These are phyloP conservation scores for Punctularia strigosozonata DNA, from an alignment of 768 basidiomycete species.

Conservation along the genomic window DNA sequence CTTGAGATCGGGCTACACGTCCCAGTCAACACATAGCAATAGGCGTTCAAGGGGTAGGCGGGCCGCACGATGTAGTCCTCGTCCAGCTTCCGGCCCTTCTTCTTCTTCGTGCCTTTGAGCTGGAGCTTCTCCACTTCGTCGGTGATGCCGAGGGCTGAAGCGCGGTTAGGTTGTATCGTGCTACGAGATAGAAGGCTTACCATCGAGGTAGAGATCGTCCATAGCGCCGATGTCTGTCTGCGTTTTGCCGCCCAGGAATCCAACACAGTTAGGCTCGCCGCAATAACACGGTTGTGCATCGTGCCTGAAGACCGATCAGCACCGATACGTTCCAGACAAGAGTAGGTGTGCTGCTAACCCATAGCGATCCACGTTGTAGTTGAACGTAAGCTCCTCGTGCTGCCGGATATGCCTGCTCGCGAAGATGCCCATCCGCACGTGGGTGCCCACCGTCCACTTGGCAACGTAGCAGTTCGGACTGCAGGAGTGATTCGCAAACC, in stretches of 20 bases:
- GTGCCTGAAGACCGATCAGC: conserved; percentile 40
- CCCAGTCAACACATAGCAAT: conserved; percentile 3
- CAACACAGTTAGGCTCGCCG: conserved; percentile 90
- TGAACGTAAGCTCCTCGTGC: conserved; percentile 92
- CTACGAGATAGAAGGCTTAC: conserved; percentile 25
- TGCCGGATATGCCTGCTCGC: conserved; percentile 69
- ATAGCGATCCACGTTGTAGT: conserved; percentile 99
- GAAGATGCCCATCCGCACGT: conserved; percentile 96
- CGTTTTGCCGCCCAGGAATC: conserved; percentile 95
- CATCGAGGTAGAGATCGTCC: conserved; percentile 92
- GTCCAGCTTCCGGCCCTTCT: conserved; percentile 85
- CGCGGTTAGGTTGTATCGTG: not conserved
- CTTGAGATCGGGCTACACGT: conserved; percentile 57
- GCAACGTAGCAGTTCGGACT: conserved; percentile 96
- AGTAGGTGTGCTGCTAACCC: conserved; percentile 47
- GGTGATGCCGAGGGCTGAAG: conserved; percentile 81
- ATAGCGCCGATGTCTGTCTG: conserved; percentile 93
- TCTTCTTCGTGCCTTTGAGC: conserved; percentile 82
- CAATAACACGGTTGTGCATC: conserved; percentile 93
- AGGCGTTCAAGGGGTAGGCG: conserved; percentile 1
- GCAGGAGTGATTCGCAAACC: conserved; percentile 97
- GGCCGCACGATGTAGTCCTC: conserved; percentile 77
- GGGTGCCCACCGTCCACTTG: conserved; percentile 88
- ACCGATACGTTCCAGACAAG: not conserved
- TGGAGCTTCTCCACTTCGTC: conserved; percentile 79